Evolutionary conservation across 2,329 filamentous ascomycete species (phyloP), one percentile per base, ranked within the genome.

Genomic region (Clonostachys byssicola): DNA sequence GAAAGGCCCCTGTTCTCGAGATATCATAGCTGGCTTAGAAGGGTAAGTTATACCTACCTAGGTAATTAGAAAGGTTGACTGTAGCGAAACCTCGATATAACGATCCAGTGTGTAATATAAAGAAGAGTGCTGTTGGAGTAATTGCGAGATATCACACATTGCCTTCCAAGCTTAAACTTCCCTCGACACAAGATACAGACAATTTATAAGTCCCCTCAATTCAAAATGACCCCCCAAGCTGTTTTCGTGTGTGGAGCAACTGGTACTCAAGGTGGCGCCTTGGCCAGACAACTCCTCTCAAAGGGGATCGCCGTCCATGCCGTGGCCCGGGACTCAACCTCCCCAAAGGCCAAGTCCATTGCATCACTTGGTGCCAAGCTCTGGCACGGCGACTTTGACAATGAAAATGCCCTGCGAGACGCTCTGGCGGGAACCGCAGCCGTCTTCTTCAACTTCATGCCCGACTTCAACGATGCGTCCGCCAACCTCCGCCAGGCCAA

Each of bases 221-320:
- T 41, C 12, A 16, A 13, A 30, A 42, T n/a, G 55, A 51, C 68
- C 64, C 40, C 61, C 46, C 50, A 61, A 51, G 61, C 52, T 20
- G 60, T 65, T 34, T 73, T 72, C 51, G 60, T 73, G 49, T 59
- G 57, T 47, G 64, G 61, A 44, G 66, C 65, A 7, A 73, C 71
- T 2, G 70, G 71, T 30, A 61, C 50, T 39, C 67, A 71, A 49
- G 71, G 71, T 42, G 60, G 60, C 5, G 59, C 65, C 10, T 49
- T 72, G 23, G 58, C 63, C 45, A 56, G 58, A 33, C 54, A 61
- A 36, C 67, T 73, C 33, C 62, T 60, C 23, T 52, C 56, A 8
- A 47, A 59, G 5, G 53, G 53, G 34, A 56, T 68, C 33, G 47
- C 56, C 42, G 60, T 73, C 45, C 64, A 60, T 46, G 59, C 65